Evolutionary conservation across 192 early-diverging fungal genomes (phyloP).

Genomic region (Mortierella antarctica): DNA sequence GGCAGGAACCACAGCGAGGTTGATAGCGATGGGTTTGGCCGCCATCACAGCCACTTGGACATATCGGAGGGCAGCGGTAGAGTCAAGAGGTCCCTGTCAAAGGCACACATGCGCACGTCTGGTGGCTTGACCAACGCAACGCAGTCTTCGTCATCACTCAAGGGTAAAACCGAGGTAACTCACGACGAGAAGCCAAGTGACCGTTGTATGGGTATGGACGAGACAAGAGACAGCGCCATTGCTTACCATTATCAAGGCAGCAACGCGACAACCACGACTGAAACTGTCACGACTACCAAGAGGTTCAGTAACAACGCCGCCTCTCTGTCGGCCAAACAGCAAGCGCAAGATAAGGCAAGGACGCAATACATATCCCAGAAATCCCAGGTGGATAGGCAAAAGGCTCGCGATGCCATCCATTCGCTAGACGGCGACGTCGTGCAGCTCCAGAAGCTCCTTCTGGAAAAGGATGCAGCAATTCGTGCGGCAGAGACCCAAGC

Average conservation of each 20-base stretch:
- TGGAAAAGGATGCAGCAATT: conserved; percentile 30
- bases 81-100: too few relatives aligned
- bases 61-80: too few relatives aligned
- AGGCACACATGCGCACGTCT: too few relatives aligned
- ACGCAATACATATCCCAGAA: conserved; percentile 6
- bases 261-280: conserved; percentile 6
- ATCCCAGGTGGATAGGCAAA: conserved; percentile 19
- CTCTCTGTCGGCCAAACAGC: not conserved
- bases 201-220: too few relatives aligned
- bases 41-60: too few relatives aligned
- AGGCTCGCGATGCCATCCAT: conserved; percentile 22
- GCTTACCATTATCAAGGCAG: conserved; percentile 9
- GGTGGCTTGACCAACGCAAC: too few relatives aligned
- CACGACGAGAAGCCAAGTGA: too few relatives aligned
- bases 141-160: too few relatives aligned
- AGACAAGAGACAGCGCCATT: not conserved
- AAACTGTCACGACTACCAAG: too few relatives aligned
- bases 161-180: too few relatives aligned
- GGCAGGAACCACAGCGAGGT: too few relatives aligned
- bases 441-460: conserved; percentile 19
- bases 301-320: not conserved
- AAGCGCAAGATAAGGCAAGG: not conserved
- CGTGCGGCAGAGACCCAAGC: conserved; percentile 11
- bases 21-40: too few relatives aligned
- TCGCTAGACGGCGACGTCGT: conserved; percentile 31